Base-by-base conservation (phyloP, 148 eudicot genomes). In the Rhododendron molle region DNA sequence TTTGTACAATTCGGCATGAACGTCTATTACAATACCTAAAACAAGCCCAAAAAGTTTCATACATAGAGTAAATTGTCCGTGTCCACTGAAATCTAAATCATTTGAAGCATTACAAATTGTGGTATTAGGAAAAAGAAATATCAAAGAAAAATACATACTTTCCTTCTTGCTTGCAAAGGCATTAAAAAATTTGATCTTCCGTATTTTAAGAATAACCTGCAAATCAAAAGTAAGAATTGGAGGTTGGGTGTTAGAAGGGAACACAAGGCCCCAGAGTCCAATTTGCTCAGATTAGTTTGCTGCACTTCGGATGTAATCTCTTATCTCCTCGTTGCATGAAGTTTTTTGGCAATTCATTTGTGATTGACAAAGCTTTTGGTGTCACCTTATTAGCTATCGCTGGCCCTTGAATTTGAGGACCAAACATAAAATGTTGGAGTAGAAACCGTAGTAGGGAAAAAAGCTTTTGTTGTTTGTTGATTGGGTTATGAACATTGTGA, bases 1-100 rank as follows among this genome's bases (percentile, higher is more conserved):
- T 81, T 93, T 93, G 85, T 95, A 97, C 80, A 95, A 86, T 88
- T 97, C 98, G 0, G 88, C 92, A 78, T 97, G 95, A 65, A 90
- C 90, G 85, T 95, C 94, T 18, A 90, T 85, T 12, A 97, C 88
- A 43, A 87, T 85, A 81, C 97, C 98, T 96, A 83, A 58, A 77
- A 52, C 73, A 34, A 30, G 20, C 32, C 52, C 38, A 16, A 79
- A 40, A 72, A 23, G 38, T 4, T n/a, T 26, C 9, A 18, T 65
- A 46, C 20, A 38, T 5, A 0, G 23, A 46, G 40, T 83, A 46
- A 46, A 65, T 67, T 65, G 34, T 44, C 8, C 0, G 13, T 21
- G 15, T 60, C 30, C 21, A 74, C 23, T 28, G 50, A 38, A 23
- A 56, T n/a, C 15, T 47, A 18, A 46, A 71, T 52, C 23, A 28